Conservation (phyloP, 805 yeast species). For the Sungouiella blattae region DNA sequence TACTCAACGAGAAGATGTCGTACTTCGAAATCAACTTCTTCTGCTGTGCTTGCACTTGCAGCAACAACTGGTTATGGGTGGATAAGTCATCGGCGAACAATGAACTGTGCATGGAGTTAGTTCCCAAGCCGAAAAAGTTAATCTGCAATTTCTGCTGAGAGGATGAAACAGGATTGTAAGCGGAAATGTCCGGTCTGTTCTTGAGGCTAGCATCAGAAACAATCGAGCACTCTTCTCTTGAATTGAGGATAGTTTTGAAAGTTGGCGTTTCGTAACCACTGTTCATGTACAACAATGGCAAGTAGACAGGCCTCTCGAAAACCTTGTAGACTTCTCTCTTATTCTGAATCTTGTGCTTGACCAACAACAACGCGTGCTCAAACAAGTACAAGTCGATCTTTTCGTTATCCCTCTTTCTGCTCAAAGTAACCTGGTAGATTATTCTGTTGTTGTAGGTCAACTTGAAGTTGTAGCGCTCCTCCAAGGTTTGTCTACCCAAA, state of each 20-base stretch:
- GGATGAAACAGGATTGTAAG: slow-evolving; percentile 23
- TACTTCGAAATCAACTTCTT: slow-evolving; percentile 63
- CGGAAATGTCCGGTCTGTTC: slow-evolving; percentile 24
- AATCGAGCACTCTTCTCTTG: slow-evolving; percentile 33
- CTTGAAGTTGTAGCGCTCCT: slow-evolving; percentile 83
- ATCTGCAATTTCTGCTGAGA: slow-evolving; percentile 42
- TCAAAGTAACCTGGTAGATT: slow-evolving; percentile 70
- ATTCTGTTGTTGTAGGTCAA: slow-evolving; percentile 80
- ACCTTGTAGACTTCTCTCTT: slow-evolving; percentile 91
- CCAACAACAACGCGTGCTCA: slow-evolving; percentile 84
- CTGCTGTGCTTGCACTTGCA: slow-evolving; percentile 78
- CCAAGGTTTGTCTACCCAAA: slow-evolving; percentile 68
- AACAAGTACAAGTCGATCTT: slow-evolving; percentile 82
- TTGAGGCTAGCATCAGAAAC: slow-evolving; percentile 32
- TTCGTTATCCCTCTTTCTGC: slow-evolving; percentile 68
- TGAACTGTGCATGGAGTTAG: slow-evolving; percentile 51
- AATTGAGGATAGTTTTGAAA: slow-evolving; percentile 40
- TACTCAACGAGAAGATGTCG: slow-evolving; percentile 75
- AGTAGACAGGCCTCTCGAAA: slow-evolving; percentile 81
- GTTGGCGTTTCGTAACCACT: slow-evolving; percentile 78
- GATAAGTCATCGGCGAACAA: slow-evolving; percentile 50
- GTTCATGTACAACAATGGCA: slow-evolving; percentile 70
- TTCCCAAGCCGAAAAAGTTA: slow-evolving; percentile 51
- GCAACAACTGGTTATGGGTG: slow-evolving; percentile 76
- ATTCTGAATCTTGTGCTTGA: slow-evolving; percentile 79